phyloP scores from a whole-genome alignment of 2,329 filamentous ascomycete species.

The Clonostachys rhizophaga region DNA sequence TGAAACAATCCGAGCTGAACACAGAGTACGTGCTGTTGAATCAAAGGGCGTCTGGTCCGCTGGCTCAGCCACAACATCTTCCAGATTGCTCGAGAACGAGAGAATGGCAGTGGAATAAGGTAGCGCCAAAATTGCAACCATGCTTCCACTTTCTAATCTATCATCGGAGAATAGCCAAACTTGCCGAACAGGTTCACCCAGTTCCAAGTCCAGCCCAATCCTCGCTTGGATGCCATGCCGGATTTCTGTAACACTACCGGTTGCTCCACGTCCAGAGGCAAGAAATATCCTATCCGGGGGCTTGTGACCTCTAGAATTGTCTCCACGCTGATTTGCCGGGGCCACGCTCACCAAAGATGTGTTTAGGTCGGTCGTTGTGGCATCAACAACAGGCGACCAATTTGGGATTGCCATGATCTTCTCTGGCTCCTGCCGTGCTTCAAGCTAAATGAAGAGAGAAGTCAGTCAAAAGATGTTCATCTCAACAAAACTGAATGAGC shows the following conservation, averaged over 20 bases:
- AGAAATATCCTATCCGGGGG: conserved; percentile 56
- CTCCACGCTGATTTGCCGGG: neutral
- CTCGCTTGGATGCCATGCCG: conserved; percentile 66
- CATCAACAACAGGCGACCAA: conserved; percentile 56
- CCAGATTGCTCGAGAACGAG: conserved; percentile 41
- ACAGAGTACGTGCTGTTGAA: conserved; percentile 45
- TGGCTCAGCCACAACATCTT: conserved; percentile 34
- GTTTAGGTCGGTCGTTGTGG: conserved; percentile 5
- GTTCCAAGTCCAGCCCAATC: conserved; percentile 54
- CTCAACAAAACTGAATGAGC: conserved; percentile 1
- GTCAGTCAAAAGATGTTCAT: conserved; percentile 4
- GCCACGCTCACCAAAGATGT: too few relatives aligned
- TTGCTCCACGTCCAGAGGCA: conserved; percentile 58
- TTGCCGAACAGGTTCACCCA: conserved; percentile 39
- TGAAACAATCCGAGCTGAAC: conserved; percentile 27
- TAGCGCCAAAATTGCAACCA: conserved; percentile 39
- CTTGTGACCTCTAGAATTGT: conserved; percentile 10
- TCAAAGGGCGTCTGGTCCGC: conserved; percentile 42
- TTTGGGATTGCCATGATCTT: conserved; percentile 50
- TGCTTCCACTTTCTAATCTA: conserved; percentile 4
- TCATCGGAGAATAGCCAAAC: conserved; percentile 33
- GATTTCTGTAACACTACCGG: conserved; percentile 63
- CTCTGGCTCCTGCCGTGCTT: conserved; percentile 43
- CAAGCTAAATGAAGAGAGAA: conserved; percentile 32
- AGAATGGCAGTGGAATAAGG: conserved; percentile 44